Evolutionary conservation across 768 basidiomycete species (phyloP).

Genomic region (Psilocybe sp.): DNA sequence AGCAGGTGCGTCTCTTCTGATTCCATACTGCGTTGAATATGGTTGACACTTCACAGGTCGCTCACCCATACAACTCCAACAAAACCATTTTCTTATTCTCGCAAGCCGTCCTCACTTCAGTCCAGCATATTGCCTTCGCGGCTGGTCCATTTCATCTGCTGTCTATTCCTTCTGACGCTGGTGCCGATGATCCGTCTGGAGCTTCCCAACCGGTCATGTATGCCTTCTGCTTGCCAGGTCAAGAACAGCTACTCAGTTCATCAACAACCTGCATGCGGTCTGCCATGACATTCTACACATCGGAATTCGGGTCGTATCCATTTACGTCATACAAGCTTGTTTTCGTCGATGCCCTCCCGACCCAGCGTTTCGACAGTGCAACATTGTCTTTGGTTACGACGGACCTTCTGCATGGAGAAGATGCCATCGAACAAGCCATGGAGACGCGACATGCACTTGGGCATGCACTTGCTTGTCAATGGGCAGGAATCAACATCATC

Average conservation of each 20-base stretch:
- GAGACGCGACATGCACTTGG: slow-evolving; percentile 85
- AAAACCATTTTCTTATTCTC: slow-evolving; percentile 94
- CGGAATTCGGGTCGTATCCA: slow-evolving; percentile 94
- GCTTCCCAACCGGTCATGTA: slow-evolving; percentile 76
- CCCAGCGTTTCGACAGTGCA: slow-evolving; percentile 80
- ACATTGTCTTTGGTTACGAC: slow-evolving; percentile 76
- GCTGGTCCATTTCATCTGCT: slow-evolving; percentile 90
- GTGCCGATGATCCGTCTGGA: slow-evolving; percentile 58
- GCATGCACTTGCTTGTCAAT: slow-evolving; percentile 91
- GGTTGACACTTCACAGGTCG: slow-evolving; percentile 50
- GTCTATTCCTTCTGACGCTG: slow-evolving; percentile 61
- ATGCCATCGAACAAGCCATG: slow-evolving; percentile 89
- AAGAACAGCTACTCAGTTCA: slow-evolving; percentile 65
- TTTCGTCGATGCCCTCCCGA: slow-evolving; percentile 87
- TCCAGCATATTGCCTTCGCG: slow-evolving; percentile 95
- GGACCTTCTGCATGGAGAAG: slow-evolving; percentile 83
- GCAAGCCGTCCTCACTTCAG: slow-evolving; percentile 82
- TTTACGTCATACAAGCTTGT: slow-evolving; percentile 93
- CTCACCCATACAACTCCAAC: slow-evolving; percentile 89
- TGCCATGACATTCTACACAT: slow-evolving; percentile 90
- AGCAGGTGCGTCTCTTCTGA: slow-evolving; percentile 61
- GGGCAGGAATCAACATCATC: slow-evolving; percentile 95
- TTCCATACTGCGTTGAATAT: slow-evolving; percentile 5
- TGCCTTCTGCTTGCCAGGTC: slow-evolving; percentile 90
- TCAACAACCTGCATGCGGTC: slow-evolving; percentile 78